Percentiles rank a stretch among this genome's conserved stretches.
These are phyloP conservation scores for Eutrema heterophyllum DNA, from an alignment of 345 rosid species.

Conservation along the genomic window DNA sequence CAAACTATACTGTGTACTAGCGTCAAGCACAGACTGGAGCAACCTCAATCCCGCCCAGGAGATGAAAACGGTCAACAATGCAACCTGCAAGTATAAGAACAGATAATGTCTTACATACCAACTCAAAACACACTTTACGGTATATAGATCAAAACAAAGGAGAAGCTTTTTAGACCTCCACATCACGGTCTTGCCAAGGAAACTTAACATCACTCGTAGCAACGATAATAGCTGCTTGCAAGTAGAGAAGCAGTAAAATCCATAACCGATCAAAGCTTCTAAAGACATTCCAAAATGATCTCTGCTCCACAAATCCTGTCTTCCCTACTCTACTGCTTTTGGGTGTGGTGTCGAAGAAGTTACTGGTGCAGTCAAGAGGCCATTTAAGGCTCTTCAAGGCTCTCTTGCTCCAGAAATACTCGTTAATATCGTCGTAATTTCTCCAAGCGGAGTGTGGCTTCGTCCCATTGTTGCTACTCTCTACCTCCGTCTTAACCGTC, in stretches of 20 bases:
- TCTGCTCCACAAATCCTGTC: conserved; percentile 95
- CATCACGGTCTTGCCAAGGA: conserved; percentile 62
- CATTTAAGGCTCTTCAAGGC: conserved; percentile 81
- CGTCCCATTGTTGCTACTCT: conserved; percentile 80
- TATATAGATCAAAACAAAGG: conserved; percentile 1
- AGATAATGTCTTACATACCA: background rate
- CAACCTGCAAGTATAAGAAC: conserved; percentile 45
- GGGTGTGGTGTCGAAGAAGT: conserved; percentile 60
- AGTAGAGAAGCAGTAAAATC: conserved; percentile 70
- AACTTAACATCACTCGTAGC: conserved; percentile 53
- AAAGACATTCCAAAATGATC: conserved; percentile 80
- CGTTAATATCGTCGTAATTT: conserved; percentile 89
- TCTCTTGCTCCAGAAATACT: conserved; percentile 94
- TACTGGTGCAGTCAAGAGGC: conserved; percentile 75
- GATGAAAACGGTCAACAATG: conserved; percentile 75
- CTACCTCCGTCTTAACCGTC: conserved; percentile 73
- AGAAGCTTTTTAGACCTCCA: conserved; percentile 33
- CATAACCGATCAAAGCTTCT: conserved; percentile 91
- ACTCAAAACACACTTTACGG: background rate
- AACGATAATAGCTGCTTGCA: conserved; percentile 76
- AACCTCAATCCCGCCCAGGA: conserved; percentile 75
- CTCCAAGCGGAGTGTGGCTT: conserved; percentile 93
- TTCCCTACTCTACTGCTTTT: conserved; percentile 67
- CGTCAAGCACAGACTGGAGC: conserved; percentile 71
- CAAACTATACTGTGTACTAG: conserved; percentile 82